Conservation (phyloP, 495 filamentous ascomycete genomes). For the Sabuloglossum arenarium region DNA sequence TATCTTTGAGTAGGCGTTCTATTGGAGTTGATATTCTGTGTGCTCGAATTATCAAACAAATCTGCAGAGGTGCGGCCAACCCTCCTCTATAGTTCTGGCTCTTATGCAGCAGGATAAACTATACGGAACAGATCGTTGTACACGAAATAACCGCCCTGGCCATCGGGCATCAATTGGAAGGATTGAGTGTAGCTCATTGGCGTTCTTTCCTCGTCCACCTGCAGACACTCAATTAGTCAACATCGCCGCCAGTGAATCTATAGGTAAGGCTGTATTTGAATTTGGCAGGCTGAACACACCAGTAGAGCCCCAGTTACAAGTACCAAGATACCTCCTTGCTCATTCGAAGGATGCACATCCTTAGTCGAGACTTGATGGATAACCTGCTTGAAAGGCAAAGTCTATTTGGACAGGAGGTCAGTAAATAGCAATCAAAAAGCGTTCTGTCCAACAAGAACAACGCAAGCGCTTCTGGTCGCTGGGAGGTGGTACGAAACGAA, state of each 20-base stretch:
- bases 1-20: not conserved
- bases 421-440: not conserved
- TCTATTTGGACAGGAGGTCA: slow-evolving; percentile 21
- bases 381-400: slow-evolving; percentile 62
- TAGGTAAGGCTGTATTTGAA: not conserved
- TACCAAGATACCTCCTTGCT: slow-evolving; percentile 47
- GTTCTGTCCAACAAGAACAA: not conserved
- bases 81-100: not conserved
- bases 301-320: slow-evolving; percentile 65
- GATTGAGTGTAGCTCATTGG: slow-evolving; percentile 73
- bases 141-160: slow-evolving; percentile 53
- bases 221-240: not conserved
- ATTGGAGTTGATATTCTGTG: not conserved
- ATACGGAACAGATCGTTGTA: slow-evolving; percentile 87
- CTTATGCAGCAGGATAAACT: slow-evolving; percentile 26
- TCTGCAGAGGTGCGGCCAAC: not conserved
- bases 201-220: slow-evolving; percentile 65
- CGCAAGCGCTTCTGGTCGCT: too few species aligned
- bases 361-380: slow-evolving; percentile 43
- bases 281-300: slow-evolving; percentile 30
- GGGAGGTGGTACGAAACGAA: too few species aligned
- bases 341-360: slow-evolving; percentile 53
- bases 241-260: not conserved
- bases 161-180: slow-evolving; percentile 61
- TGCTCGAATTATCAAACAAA: not conserved